A percentile compares a stretch with the other conserved stretches of the same genome.
Evolutionary conservation across 2,329 filamentous ascomycete species (phyloP).

Genomic region (Zymoseptoria pseudotritici): DNA sequence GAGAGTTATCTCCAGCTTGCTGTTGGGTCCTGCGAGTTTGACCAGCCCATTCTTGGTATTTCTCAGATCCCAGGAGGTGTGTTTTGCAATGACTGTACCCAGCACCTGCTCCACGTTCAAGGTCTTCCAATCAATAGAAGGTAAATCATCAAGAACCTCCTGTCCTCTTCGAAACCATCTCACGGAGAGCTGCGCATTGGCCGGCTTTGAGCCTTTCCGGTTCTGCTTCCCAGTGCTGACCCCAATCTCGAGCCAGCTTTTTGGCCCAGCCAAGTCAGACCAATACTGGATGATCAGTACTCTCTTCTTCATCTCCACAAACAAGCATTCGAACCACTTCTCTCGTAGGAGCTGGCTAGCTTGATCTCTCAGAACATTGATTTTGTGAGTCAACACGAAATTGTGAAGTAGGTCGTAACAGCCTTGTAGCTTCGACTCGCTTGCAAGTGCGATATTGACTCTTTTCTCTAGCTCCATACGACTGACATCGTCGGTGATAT

Average conservation of each 20-base stretch:
- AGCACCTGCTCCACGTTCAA: slow-evolving; percentile 71
- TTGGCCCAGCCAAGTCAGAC: slow-evolving; percentile 60
- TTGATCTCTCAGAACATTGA: slow-evolving; percentile 73
- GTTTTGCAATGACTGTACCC: slow-evolving; percentile 64
- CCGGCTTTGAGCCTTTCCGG: slow-evolving; percentile 23
- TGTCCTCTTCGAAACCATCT: slow-evolving; percentile 83
- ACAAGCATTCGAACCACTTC: slow-evolving; percentile 70
- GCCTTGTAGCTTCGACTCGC: slow-evolving; percentile 61
- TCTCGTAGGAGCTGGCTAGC: slow-evolving; percentile 60
- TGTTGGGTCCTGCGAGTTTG: slow-evolving; percentile 26
- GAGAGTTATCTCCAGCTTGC: slow-evolving; percentile 33
- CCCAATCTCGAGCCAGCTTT: slow-evolving; percentile 88
- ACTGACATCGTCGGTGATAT: slow-evolving; percentile 53
- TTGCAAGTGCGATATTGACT: slow-evolving; percentile 63
- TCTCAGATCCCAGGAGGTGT: slow-evolving; percentile 65
- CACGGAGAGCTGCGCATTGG: slow-evolving; percentile 42
- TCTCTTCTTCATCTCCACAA: slow-evolving; percentile 71
- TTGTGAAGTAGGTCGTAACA: slow-evolving; percentile 86
- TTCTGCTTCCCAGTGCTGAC: slow-evolving; percentile 55
- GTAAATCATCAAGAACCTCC: slow-evolving; percentile 56
- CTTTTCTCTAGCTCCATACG: slow-evolving; percentile 60
- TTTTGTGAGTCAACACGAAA: slow-evolving; percentile 81
- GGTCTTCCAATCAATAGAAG: slow-evolving; percentile 57
- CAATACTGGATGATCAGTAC: slow-evolving; percentile 88
- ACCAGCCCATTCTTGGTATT: slow-evolving; percentile 56